Evolutionary conservation across 1,284 basidiomycete species (phyloP).

Genomic region (Irpex sp.): DNA sequence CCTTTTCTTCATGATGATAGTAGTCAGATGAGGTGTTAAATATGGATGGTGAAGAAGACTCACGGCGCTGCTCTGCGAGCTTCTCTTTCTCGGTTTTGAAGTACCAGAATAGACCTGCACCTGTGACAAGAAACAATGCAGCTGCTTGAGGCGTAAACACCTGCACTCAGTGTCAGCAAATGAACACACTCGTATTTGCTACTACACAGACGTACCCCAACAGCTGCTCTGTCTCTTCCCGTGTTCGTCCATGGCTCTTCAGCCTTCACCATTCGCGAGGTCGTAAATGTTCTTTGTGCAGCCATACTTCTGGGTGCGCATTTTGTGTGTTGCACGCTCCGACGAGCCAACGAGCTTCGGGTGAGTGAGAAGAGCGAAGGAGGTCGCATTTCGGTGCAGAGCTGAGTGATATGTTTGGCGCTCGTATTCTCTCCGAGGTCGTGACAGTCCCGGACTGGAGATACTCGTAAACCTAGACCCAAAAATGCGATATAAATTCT

Average conservation of each 20-base stretch:
- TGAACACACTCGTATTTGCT: neutral
- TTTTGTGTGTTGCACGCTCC: neutral
- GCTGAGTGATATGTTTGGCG: neutral
- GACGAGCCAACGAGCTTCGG: neutral
- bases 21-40: slow-evolving; percentile 1
- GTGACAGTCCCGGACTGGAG: slow-evolving; percentile 14
- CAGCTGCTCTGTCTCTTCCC: slow-evolving; percentile 33
- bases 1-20: slow-evolving; percentile 46
- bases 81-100: slow-evolving; percentile 85
- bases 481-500: no score
- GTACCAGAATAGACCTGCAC: slow-evolving; percentile 81
- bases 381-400: slow-evolving; percentile 28
- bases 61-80: slow-evolving; percentile 52
- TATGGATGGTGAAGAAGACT: slow-evolving; percentile 17
- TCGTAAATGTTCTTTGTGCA: neutral
- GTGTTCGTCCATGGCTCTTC: slow-evolving; percentile 9
- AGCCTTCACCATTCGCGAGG: neutral
- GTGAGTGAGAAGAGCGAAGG: neutral
- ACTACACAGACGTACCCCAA: slow-evolving; percentile 32
- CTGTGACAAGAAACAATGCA: slow-evolving; percentile 77
- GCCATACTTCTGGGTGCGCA: slow-evolving; percentile 15
- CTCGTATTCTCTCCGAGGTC: neutral
- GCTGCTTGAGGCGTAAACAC: slow-evolving; percentile 87
- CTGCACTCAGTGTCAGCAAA: slow-evolving; percentile 35
- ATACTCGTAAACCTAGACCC: no score